phyloP scores from a whole-genome alignment of 768 basidiomycete genomes.

The Mycena latifolia region DNA sequence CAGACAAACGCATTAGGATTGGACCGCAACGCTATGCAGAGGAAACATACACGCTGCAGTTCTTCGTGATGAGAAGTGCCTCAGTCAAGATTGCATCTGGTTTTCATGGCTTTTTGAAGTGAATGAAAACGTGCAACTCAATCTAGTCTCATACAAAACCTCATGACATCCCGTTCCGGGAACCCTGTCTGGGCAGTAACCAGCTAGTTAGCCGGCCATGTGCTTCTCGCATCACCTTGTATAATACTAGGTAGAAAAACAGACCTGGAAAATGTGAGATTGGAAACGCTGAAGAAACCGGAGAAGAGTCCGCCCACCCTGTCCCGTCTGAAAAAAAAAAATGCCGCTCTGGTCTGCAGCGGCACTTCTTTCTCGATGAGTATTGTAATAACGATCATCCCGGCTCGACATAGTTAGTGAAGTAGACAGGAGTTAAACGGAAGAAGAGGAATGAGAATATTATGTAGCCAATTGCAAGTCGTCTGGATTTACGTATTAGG shows the following conservation, averaged over 20 bases:
- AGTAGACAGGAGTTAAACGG: conserved; percentile 47
- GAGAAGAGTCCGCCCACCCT: conserved; percentile 92
- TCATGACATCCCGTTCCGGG: too few relatives aligned
- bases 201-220: too few relatives aligned
- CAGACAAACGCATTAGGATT: conserved; percentile 29
- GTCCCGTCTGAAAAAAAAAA: conserved; percentile 83
- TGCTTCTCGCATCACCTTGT: too few relatives aligned
- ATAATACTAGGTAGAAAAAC: conserved; percentile 72
- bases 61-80: conserved; percentile 24
- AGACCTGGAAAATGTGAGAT: conserved; percentile 92
- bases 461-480: conserved; percentile 62
- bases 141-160: too few relatives aligned
- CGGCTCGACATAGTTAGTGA: conserved; percentile 69
- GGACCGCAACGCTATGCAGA: conserved; percentile 12
- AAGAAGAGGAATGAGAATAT: conserved; percentile 65
- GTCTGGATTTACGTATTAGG: conserved; percentile 60
- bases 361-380: conserved; percentile 78
- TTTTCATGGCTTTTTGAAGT: conserved; percentile 26
- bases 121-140: conserved; percentile 30
- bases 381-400: conserved; percentile 79
- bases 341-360: conserved; percentile 71
- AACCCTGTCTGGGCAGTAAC: too few relatives aligned
- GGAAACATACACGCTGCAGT: conserved; percentile 10
- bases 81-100: conserved; percentile 17
- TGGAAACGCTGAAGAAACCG: conserved; percentile 89